Evolutionary conservation across 176 grass and related monocot species (phyloP).

Genomic region (Carex myosuroides): DNA sequence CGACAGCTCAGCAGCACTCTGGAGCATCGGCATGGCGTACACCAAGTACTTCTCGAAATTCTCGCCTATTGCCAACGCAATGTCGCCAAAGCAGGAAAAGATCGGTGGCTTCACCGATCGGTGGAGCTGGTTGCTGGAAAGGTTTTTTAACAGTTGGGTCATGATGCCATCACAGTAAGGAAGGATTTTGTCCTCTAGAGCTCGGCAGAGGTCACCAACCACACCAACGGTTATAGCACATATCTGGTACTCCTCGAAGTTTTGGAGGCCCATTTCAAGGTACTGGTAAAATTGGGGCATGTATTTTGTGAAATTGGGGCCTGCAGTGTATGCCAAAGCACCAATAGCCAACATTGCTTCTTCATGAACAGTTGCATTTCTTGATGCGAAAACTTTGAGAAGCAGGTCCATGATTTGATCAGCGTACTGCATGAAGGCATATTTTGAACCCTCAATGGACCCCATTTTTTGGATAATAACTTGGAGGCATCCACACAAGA

Average conservation of each 20-base stretch:
- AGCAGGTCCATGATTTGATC: slow-evolving; percentile 90
- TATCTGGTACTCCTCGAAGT: slow-evolving; percentile 90
- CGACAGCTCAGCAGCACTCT: slow-evolving; percentile 74
- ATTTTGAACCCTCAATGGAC: slow-evolving; percentile 59
- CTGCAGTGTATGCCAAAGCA: slow-evolving; percentile 78
- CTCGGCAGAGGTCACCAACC: slow-evolving; percentile 74
- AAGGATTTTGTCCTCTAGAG: slow-evolving; percentile 77
- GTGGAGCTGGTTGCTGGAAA: slow-evolving; percentile 69
- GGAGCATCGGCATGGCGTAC: slow-evolving; percentile 91
- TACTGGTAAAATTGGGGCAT: slow-evolving; percentile 87
- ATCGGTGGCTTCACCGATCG: slow-evolving; percentile 77
- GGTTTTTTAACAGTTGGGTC: slow-evolving; percentile 75
- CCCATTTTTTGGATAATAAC: slow-evolving; percentile 86
- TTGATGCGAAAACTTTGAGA: slow-evolving; percentile 71
- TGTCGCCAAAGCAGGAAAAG: slow-evolving; percentile 87
- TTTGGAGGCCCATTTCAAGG: slow-evolving; percentile 86
- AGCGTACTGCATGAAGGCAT: slow-evolving; percentile 64
- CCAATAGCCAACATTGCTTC: slow-evolving; percentile 91
- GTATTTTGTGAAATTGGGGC: slow-evolving; percentile 66
- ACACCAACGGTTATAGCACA: slow-evolving; percentile 84
- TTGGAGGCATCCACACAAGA: slow-evolving; percentile 76
- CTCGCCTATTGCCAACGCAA: slow-evolving; percentile 77
- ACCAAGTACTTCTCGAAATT: slow-evolving; percentile 88
- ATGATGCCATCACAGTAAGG: slow-evolving; percentile 80
- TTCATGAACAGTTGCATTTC: slow-evolving; percentile 77